phyloP scores from a whole-genome alignment of 2,329 filamentous ascomycete species.

The Sporothrix pallida region DNA sequence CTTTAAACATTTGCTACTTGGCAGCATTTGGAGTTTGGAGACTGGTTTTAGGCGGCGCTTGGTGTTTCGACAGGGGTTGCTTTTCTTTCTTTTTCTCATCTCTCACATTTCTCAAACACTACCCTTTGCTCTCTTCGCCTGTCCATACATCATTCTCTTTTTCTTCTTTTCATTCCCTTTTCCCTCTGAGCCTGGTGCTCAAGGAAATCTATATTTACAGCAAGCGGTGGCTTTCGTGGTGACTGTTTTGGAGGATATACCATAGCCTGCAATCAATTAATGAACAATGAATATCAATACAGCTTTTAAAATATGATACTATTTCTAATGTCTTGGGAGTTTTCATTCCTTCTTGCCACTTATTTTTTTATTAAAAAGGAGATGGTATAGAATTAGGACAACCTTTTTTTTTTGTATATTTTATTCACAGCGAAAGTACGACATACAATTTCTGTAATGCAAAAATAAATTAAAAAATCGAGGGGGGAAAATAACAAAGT shows the following conservation, averaged over 20 bases:
- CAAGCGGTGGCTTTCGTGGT: not conserved
- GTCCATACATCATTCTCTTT: no score
- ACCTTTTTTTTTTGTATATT: no score
- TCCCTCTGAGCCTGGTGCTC: not conserved
- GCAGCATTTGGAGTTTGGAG: constrained; percentile 5
- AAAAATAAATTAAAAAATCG: no score
- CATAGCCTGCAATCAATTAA: not conserved
- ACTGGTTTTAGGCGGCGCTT: not conserved
- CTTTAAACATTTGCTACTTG: not conserved
- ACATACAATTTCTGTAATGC: no score
- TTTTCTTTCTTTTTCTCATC: not conserved
- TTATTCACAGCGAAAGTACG: no score
- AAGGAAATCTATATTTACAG: not conserved
- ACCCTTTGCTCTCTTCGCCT: no score
- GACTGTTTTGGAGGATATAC: not conserved
- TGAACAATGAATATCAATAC: not conserved
- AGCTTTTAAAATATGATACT: not conserved
- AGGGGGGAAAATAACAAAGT: no score
- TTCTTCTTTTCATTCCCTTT: not conserved
- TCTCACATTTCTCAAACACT: no score
- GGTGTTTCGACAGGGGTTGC: not conserved
- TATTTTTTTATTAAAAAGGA: no score
- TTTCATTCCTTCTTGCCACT: no score
- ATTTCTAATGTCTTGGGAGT: no score
- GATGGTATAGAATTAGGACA: no score